Conservation (phyloP, 176 grass and related monocot genomes). For the Oryza rufipogon region DNA sequence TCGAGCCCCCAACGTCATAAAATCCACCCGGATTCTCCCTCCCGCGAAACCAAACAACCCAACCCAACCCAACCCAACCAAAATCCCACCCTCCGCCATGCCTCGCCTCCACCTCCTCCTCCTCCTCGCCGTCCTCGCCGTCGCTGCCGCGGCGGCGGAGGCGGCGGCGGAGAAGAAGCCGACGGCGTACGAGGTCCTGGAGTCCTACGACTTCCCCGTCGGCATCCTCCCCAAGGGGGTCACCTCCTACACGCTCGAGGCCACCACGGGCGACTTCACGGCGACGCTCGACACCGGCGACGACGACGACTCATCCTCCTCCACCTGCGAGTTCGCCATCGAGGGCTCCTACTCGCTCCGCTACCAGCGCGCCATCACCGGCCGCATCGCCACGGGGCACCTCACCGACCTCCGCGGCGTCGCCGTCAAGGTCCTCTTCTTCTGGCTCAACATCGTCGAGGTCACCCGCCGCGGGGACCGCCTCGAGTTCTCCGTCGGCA, state of each 20-base stretch:
- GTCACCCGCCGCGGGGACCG: slow-evolving; percentile 60
- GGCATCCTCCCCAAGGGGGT: slow-evolving; percentile 82
- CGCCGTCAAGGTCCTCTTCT: slow-evolving; percentile 85
- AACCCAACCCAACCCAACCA: not conserved
- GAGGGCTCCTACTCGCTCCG: slow-evolving; percentile 81
- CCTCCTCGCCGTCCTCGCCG: slow-evolving; percentile 11
- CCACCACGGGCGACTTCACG: slow-evolving; percentile 72
- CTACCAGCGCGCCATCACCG: slow-evolving; percentile 77
- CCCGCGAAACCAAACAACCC: not conserved
- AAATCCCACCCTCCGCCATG: slow-evolving; percentile 14
- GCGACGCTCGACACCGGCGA: slow-evolving; percentile 42
- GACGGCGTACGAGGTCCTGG: slow-evolving; percentile 77
- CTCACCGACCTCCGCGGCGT: slow-evolving; percentile 70
- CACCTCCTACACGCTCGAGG: slow-evolving; percentile 68
- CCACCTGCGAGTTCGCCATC: slow-evolving; percentile 79
- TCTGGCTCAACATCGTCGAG: slow-evolving; percentile 95
- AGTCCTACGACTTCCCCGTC: slow-evolving; percentile 69
- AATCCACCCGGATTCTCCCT: not conserved
- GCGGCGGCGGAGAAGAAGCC: slow-evolving; percentile 17
- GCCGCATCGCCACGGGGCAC: slow-evolving; percentile 52
- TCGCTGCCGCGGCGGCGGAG: not conserved
- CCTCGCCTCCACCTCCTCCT: not conserved
- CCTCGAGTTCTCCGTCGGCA: slow-evolving; percentile 88
- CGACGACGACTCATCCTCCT: slow-evolving; percentile 11
- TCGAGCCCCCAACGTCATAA: not conserved